Percentiles rank a stretch among this genome's conserved stretches.
phyloP scores from a whole-genome alignment of 257 asterid species.

The Solanum chmielewskii region DNA sequence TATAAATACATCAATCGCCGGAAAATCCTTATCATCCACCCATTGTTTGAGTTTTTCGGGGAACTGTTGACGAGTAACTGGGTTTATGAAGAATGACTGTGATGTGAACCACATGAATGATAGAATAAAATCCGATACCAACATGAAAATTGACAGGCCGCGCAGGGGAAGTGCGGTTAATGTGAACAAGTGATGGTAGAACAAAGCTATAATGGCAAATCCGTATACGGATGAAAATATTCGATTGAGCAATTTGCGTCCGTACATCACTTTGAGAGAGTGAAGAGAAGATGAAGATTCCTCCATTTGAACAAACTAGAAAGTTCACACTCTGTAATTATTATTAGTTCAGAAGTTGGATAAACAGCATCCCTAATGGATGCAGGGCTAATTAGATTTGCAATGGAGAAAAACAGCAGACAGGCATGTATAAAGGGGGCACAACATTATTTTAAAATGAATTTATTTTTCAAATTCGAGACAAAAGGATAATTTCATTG shows the following conservation, averaged over 20 bases:
- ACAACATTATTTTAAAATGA: not conserved
- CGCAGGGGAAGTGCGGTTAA: not conserved
- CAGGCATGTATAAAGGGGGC: not conserved
- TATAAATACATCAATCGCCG: slow-evolving; percentile 48
- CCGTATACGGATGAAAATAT: not conserved
- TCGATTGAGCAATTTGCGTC: not conserved
- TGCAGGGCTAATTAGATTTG: not conserved
- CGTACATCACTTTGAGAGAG: not conserved
- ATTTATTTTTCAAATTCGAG: accelerated
- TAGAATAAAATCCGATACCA: slow-evolving; percentile 31
- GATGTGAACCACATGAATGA: slow-evolving; percentile 48
- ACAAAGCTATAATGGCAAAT: not conserved
- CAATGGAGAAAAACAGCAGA: not conserved
- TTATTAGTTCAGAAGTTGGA: not conserved
- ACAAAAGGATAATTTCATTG: too few relatives aligned
- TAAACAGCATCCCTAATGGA: not conserved
- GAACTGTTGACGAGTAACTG: slow-evolving; percentile 13
- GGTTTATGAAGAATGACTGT: slow-evolving; percentile 42
- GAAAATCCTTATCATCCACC: slow-evolving; percentile 8
- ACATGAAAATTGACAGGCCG: slow-evolving; percentile 3
- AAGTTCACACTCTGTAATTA: not conserved
- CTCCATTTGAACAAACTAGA: not conserved
- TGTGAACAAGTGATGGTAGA: not conserved
- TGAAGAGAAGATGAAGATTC: not conserved
- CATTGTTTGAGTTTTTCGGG: slow-evolving; percentile 21